Conservation (phyloP, 2,329 filamentous ascomycete species). For the Geosmithia putterillii region DNA sequence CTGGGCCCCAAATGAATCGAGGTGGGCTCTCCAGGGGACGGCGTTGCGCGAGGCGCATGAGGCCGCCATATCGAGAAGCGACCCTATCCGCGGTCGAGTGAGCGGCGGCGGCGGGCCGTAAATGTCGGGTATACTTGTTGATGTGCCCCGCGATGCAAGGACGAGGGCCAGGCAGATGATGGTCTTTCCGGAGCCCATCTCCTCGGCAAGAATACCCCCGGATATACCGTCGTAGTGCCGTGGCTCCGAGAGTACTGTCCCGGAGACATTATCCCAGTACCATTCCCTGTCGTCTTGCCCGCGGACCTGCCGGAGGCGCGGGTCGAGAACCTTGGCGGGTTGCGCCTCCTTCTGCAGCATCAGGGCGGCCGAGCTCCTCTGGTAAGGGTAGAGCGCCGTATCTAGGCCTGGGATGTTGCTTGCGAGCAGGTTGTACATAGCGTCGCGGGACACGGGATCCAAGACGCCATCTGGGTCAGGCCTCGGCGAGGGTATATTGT, state of each 20-base stretch:
- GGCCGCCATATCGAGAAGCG: slow-evolving; percentile 65
- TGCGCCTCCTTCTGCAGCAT: slow-evolving; percentile 76
- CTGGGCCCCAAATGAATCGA: slow-evolving; percentile 33
- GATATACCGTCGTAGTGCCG: slow-evolving; percentile 59
- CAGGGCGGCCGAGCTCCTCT: slow-evolving; percentile 63
- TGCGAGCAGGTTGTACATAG: slow-evolving; percentile 42
- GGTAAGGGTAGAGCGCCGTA: slow-evolving; percentile 63
- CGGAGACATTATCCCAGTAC: slow-evolving; percentile 58
- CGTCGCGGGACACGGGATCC: slow-evolving; percentile 36
- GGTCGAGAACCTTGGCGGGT: slow-evolving; percentile 55
- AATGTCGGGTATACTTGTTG: slow-evolving; percentile 51
- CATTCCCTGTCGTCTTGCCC: slow-evolving; percentile 52
- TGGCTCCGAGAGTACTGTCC: slow-evolving; percentile 51
- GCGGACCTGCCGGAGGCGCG: slow-evolving; percentile 47
- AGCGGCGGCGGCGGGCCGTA: slow-evolving; percentile 31
- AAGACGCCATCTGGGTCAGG: slow-evolving; percentile 37
- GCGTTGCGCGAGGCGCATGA: slow-evolving; percentile 52
- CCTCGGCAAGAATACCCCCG: slow-evolving; percentile 71
- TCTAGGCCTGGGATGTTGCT: slow-evolving; percentile 43
- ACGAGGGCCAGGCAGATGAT: slow-evolving; percentile 72
- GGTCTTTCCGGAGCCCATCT: slow-evolving; percentile 79
- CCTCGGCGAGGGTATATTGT: slow-evolving; percentile 55
- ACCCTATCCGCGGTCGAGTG: slow-evolving; percentile 36
- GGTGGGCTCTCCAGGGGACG: slow-evolving; percentile 57
- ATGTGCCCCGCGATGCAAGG: slow-evolving; percentile 60